These are phyloP conservation scores for Thermothielavioides terrestris DNA, from an alignment of 495 filamentous ascomycete genomes.

Conservation along the genomic window DNA sequence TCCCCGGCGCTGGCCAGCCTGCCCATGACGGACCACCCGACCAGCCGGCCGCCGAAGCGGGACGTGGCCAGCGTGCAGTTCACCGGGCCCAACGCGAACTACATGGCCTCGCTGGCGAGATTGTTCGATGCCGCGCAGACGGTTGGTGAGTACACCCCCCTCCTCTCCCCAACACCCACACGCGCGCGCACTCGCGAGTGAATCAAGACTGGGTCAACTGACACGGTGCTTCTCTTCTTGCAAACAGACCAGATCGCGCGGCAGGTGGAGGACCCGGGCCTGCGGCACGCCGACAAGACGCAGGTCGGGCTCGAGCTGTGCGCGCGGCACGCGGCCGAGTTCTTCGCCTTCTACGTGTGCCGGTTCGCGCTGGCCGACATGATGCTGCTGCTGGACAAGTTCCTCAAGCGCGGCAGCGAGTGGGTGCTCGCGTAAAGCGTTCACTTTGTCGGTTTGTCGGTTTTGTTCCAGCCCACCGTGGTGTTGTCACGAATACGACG, in stretches of 20 bases:
- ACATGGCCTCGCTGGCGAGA: slow-evolving; percentile 83
- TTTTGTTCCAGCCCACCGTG: too few species aligned
- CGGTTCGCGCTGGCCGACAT: slow-evolving; percentile 86
- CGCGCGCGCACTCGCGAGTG: too few species aligned
- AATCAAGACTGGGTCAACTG: too few species aligned
- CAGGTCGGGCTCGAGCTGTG: slow-evolving; percentile 91
- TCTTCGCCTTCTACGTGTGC: slow-evolving; percentile 95
- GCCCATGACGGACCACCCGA: slow-evolving; percentile 68
- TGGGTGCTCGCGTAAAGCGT: slow-evolving; percentile 64
- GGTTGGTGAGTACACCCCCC: slow-evolving; percentile 57
- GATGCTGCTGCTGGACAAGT: slow-evolving; percentile 85
- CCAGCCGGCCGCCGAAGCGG: slow-evolving; percentile 53
- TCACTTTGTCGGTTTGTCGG: too few species aligned
- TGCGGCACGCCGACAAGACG: slow-evolving; percentile 69
- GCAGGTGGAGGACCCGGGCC: slow-evolving; percentile 87
- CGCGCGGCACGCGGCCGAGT: slow-evolving; percentile 89
- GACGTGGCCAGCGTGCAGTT: slow-evolving; percentile 62
- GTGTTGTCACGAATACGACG: too few species aligned
- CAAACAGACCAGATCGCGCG: slow-evolving; percentile 96
- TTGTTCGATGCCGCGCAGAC: slow-evolving; percentile 92
- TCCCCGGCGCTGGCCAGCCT: slow-evolving; percentile 62
- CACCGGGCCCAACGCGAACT: slow-evolving; percentile 75
- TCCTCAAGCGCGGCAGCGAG: slow-evolving; percentile 89
- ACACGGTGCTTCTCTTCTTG: slow-evolving; percentile 10
- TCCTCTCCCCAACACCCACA: neutral